These are phyloP conservation scores for Leccinum subspadiceum DNA, from an alignment of 1,284 basidiomycete genomes.

Conservation along the genomic window DNA sequence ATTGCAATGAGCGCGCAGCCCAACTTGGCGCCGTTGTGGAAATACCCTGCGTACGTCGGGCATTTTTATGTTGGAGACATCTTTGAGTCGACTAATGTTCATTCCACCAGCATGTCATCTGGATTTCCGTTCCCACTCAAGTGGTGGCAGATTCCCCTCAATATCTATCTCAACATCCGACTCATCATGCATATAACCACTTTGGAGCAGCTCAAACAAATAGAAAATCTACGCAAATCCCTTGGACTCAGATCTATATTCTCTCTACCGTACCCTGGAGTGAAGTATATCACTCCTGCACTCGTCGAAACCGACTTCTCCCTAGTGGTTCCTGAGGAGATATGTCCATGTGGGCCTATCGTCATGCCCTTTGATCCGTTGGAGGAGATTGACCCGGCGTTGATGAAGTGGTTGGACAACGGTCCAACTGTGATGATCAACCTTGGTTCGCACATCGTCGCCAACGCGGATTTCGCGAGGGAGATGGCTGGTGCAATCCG, in stretches of 20 bases:
- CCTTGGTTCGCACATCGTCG: background rate
- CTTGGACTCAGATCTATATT: too few relatives aligned
- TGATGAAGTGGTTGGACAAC: background rate
- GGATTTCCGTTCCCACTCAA: conserved; percentile 10
- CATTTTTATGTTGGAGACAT: background rate
- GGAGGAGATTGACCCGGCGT: background rate
- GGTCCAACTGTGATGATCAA: background rate
- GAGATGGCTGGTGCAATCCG: background rate
- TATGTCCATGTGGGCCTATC: too few relatives aligned
- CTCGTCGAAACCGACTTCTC: too few relatives aligned
- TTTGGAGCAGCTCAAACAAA: background rate
- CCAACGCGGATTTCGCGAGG: background rate
- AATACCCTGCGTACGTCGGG: background rate
- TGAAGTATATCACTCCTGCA: too few relatives aligned
- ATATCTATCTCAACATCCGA: conserved; percentile 10
- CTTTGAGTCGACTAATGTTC: background rate
- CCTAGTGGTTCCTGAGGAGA: too few relatives aligned
- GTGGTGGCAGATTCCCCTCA: conserved; percentile 15
- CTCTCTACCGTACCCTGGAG: too few relatives aligned
- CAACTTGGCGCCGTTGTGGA: background rate
- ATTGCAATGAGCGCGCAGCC: background rate
- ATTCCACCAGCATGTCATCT: background rate
- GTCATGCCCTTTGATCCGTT: too few relatives aligned
- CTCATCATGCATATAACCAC: background rate
- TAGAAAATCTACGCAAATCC: too few relatives aligned